These are phyloP conservation scores for Fusarium nygamai DNA, from an alignment of 2,329 filamentous ascomycete species.

Conservation along the genomic window DNA sequence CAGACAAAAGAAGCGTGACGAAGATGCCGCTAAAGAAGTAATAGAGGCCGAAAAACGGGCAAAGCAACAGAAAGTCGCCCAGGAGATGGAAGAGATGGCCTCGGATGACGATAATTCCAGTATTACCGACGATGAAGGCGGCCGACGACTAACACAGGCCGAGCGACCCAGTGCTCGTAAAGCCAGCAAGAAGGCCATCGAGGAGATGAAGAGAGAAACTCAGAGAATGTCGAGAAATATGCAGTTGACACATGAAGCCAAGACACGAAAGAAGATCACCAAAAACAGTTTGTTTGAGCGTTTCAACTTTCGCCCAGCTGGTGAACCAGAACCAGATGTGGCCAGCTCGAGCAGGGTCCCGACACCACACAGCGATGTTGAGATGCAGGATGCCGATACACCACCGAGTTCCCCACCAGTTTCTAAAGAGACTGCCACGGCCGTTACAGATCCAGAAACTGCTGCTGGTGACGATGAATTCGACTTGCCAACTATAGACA, in stretches of 20 bases:
- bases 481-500: constrained; percentile 49
- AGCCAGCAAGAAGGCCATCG: constrained; percentile 91
- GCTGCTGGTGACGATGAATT: constrained; percentile 16
- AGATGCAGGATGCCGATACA: constrained; percentile 65
- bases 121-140: constrained; percentile 70
- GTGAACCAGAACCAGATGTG: constrained; percentile 49
- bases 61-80: constrained; percentile 48
- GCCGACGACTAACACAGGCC: constrained; percentile 73
- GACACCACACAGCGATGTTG: constrained; percentile 63
- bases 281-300: constrained; percentile 84
- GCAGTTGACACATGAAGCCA: constrained; percentile 89
- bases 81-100: constrained; percentile 49
- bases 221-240: constrained; percentile 90
- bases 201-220: constrained; percentile 95
- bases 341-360: constrained; percentile 66
- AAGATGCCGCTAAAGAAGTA: constrained; percentile 67
- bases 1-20: constrained; percentile 73
- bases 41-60: constrained; percentile 57
- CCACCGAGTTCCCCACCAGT: constrained; percentile 76
- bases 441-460: background rate
- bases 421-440: constrained; percentile 44
- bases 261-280: constrained; percentile 89
- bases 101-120: constrained; percentile 57
- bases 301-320: constrained; percentile 76
- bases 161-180: constrained; percentile 75